Conservation (phyloP, 2,329 filamentous ascomycete genomes). For the Ascocoryne sarcoides region DNA sequence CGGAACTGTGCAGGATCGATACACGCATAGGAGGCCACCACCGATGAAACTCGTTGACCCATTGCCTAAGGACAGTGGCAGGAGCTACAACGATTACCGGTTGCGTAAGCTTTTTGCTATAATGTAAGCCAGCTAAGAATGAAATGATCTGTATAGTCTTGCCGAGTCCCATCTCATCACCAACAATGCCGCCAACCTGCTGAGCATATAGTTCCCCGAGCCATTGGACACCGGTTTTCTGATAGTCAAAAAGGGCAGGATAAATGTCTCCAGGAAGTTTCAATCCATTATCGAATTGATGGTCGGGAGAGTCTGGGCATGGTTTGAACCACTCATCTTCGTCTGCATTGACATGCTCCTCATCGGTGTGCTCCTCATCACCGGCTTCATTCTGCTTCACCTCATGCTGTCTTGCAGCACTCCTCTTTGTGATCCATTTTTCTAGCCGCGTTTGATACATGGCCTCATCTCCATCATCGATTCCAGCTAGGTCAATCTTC, state of each 20-base stretch:
- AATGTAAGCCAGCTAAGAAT: constrained; percentile 74
- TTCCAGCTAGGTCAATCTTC: constrained; percentile 28
- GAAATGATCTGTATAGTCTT: constrained; percentile 75
- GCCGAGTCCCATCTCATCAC: constrained; percentile 97
- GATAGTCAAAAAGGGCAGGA: constrained; percentile 88
- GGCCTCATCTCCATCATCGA: constrained; percentile 85
- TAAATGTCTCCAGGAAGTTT: constrained; percentile 87
- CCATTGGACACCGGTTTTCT: constrained; percentile 96
- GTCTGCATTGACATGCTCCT: constrained; percentile 16
- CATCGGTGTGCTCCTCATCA: constrained; percentile 35
- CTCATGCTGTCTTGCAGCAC: constrained; percentile 43
- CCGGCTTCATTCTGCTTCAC: constrained; percentile 31
- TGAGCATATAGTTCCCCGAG: constrained; percentile 86
- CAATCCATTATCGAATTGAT: constrained; percentile 62
- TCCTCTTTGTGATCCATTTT: constrained; percentile 62
- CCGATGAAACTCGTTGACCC: constrained; percentile 96
- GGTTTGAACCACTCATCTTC: constrained; percentile 73
- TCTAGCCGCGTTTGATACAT: constrained; percentile 69
- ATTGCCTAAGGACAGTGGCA: constrained; percentile 90
- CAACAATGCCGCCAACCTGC: constrained; percentile 85
- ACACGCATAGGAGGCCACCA: constrained; percentile 99
- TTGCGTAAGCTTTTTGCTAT: constrained; percentile 75
- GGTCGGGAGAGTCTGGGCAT: constrained; percentile 73
- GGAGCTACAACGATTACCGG: constrained; percentile 89
- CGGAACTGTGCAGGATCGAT: constrained; percentile 88